Evolutionary conservation across 495 filamentous ascomycete genomes (phyloP).

Genomic region (Glutinoglossum americanum): DNA sequence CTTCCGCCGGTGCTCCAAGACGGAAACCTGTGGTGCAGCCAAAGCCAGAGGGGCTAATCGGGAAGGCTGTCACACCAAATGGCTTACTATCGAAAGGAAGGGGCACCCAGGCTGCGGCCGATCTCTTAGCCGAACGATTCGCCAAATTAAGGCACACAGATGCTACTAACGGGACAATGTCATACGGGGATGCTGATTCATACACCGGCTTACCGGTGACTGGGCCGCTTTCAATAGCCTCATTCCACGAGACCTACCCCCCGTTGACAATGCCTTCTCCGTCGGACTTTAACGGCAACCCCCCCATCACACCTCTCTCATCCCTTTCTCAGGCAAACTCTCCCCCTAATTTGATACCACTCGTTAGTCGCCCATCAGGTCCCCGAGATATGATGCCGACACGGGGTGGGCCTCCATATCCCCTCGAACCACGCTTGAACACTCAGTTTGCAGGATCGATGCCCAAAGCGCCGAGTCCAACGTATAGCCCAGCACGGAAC

Average conservation of each 20-base stretch:
- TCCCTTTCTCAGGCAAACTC: not conserved
- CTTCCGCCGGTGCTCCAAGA: not conserved
- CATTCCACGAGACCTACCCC: slow-evolving; percentile 2
- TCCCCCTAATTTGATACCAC: not conserved
- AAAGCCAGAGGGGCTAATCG: not conserved
- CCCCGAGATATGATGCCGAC: slow-evolving; percentile 34
- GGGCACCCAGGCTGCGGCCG: slow-evolving; percentile 13
- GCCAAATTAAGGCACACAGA: slow-evolving; percentile 20
- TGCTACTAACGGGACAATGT: not conserved
- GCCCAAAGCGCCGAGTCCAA: slow-evolving; percentile 61
- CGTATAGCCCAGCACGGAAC: slow-evolving; percentile 55
- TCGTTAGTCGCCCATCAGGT: slow-evolving; percentile 21
- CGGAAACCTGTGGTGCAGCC: not conserved
- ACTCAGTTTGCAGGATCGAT: slow-evolving; percentile 29
- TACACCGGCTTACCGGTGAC: not conserved
- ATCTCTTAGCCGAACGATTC: slow-evolving; percentile 25
- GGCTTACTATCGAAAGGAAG: not conserved
- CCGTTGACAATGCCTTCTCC: slow-evolving; percentile 17
- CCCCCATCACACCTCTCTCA: not conserved
- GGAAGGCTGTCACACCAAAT: not conserved
- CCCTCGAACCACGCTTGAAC: slow-evolving; percentile 34
- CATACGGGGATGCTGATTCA: not conserved
- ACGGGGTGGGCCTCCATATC: slow-evolving; percentile 21
- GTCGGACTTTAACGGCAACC: not conserved
- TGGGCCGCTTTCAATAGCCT: slow-evolving; percentile 1